Evolutionary conservation across 352 stramenopile species (phyloP), one percentile per base, ranked within the genome.

Genomic region (Pythium grandisporangium): DNA sequence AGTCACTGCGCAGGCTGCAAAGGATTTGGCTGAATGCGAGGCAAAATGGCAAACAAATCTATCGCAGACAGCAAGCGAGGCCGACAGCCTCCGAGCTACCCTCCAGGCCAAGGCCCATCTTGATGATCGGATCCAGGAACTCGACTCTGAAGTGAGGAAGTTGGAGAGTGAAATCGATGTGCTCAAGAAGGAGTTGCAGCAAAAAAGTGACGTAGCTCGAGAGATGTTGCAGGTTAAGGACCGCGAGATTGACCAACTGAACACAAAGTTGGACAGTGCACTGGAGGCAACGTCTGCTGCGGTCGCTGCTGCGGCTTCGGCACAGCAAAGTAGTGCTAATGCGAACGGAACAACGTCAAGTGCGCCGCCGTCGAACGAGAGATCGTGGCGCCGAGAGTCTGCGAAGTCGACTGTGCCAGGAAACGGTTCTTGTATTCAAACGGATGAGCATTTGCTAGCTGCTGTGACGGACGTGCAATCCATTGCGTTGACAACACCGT

Each of bases 201-300:
- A 25, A 6, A 64, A 76, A 38, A 68, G 51, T 7, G 54, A 73
- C 25, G 39, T 41, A 10, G 54, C 60, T 16, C 53, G 63, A 23
- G 52, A 73, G 36, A 55, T 60, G 37, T 40, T 78, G 30, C 48
- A 62, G 30, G 48, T 49, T 17, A 84, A 82, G 48, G 55, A 80
- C 21, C 30, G 50, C 13, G 63, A 84, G 32, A 55, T 76, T 6
- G 13, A 29, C 8, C 37, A 22, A 13, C 19, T 58, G 2, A 30
- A 51, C n/a, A 13, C 24, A 19, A 37, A 52, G n/a, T 22, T 58
- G 26, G 30, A 43, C 3, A 37, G 19, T 1, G 32, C 50, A 6
- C 32, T 44, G 1, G 43, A 58, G 17, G 43, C 42, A 1, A 14
- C 27, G 10, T 32, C 27, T 14, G 27, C 27, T 22, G 26, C 35